A percentile compares a stretch with the other conserved stretches of the same genome.
Evolutionary conservation across 192 early-diverging fungal species (phyloP).

Genomic region (Glomus cerebriforme): DNA sequence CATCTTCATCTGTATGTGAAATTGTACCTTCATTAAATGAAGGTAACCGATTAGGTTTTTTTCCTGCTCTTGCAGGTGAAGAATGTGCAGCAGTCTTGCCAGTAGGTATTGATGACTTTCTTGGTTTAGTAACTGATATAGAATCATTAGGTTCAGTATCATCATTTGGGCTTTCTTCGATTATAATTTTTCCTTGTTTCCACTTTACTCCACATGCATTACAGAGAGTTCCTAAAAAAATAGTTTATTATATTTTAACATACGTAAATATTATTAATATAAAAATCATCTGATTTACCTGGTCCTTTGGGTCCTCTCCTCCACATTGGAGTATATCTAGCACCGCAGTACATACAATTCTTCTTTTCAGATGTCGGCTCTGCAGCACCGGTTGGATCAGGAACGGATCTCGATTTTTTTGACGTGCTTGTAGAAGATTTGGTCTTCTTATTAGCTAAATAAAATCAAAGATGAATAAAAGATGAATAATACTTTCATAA

Average conservation of each 20-base stretch:
- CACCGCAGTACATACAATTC: slow-evolving; percentile 65
- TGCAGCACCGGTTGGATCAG: neutral
- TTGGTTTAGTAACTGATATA: neutral
- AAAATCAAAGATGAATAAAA: neutral
- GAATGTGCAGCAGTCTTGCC: neutral
- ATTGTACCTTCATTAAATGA: slow-evolving; percentile 22
- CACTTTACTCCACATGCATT: slow-evolving; percentile 85
- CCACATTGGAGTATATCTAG: slow-evolving; percentile 77
- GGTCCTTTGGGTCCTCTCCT: slow-evolving; percentile 72
- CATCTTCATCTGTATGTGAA: slow-evolving; percentile 25
- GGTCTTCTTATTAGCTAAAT: neutral
- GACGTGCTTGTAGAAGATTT: neutral
- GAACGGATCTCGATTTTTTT: slow-evolving; percentile 23
- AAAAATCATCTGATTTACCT: slow-evolving; percentile 35
- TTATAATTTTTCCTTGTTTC: slow-evolving; percentile 77
- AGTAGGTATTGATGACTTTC: slow-evolving; percentile 10
- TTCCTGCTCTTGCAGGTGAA: slow-evolving; percentile 1
- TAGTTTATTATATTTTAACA: neutral
- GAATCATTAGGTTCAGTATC: neutral
- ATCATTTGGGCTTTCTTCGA: slow-evolving; percentile 27
- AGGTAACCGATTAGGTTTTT: slow-evolving; percentile 4
- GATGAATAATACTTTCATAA: neutral
- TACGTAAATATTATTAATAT: neutral
- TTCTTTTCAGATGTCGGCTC: slow-evolving; percentile 37
- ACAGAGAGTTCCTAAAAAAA: slow-evolving; percentile 56